phyloP scores from a whole-genome alignment of 2,329 filamentous ascomycete genomes.

The Byssothecium circinans region DNA sequence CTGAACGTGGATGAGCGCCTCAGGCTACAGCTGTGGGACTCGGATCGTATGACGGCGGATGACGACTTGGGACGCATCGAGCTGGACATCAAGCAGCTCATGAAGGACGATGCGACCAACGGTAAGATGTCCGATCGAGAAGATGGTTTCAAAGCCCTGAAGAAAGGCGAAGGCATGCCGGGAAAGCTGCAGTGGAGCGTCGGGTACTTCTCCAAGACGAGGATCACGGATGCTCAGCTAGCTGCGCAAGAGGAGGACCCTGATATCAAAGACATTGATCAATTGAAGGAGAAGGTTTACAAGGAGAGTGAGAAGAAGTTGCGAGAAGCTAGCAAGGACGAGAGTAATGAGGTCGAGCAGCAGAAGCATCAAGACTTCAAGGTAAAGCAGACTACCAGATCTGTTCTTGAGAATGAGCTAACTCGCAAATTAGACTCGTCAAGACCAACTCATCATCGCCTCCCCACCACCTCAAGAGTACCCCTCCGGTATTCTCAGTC shows the following conservation, averaged over 20 bases:
- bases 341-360: conserved; percentile 66
- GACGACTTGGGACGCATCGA: conserved; percentile 76
- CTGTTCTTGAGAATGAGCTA: background rate
- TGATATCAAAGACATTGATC: conserved; percentile 58
- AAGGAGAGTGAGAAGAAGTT: conserved; percentile 62
- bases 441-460: conserved; percentile 67
- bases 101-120: conserved; percentile 60
- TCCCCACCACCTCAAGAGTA: conserved; percentile 65
- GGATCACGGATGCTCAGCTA: conserved; percentile 64
- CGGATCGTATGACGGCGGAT: conserved; percentile 70
- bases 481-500: conserved; percentile 67
- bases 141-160: conserved; percentile 67
- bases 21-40: conserved; percentile 74
- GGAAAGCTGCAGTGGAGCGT: conserved; percentile 70
- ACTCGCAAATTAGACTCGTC: conserved; percentile 23
- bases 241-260: conserved; percentile 62
- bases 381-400: conserved; percentile 18
- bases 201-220: conserved; percentile 70
- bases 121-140: conserved; percentile 64
- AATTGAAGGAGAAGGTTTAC: conserved; percentile 61
- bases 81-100: conserved; percentile 65
- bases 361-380: conserved; percentile 69
- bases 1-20: conserved; percentile 71
- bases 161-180: conserved; percentile 67
- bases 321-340: conserved; percentile 63